These are phyloP conservation scores for Fistulinella prunicolor DNA, from an alignment of 768 basidiomycete species.

Conservation along the genomic window DNA sequence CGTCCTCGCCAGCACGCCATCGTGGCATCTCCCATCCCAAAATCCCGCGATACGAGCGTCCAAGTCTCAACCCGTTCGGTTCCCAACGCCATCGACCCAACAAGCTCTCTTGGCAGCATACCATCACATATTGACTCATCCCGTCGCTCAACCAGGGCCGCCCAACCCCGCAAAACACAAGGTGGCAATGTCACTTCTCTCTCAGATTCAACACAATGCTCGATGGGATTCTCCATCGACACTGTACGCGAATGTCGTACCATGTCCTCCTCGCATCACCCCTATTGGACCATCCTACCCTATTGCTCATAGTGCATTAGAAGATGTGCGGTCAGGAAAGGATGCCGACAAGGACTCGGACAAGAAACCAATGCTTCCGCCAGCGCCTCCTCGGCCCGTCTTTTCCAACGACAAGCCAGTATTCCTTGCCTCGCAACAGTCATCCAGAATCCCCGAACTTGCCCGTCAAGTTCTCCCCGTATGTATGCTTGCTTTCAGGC, in stretches of 20 bases:
- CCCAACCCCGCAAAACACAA: conserved; percentile 66
- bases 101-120: conserved; percentile 66
- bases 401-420: conserved; percentile 53
- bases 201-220: conserved; percentile 51
- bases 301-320: conserved; percentile 38
- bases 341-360: conserved; percentile 57
- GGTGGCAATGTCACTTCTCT: conserved; percentile 69
- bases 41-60: conserved; percentile 26
- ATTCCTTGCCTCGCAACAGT: conserved; percentile 62
- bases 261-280: conserved; percentile 59
- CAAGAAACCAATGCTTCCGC: conserved; percentile 31
- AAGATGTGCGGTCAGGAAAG: conserved; percentile 35
- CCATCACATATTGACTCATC: conserved; percentile 75
- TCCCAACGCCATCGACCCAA: conserved; percentile 55
- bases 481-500: conserved; percentile 24
- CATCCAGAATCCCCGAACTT: conserved; percentile 63
- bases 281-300: conserved; percentile 68
- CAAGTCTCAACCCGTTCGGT: conserved; percentile 25
- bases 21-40: conserved; percentile 65
- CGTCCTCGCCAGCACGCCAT: conserved; percentile 57
- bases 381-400: conserved; percentile 36
- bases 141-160: conserved; percentile 47
- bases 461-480: conserved; percentile 68
- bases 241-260: conserved; percentile 55
- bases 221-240: conserved; percentile 72